phyloP scores from a whole-genome alignment of 352 stramenopile species.

The Aphanomyces cochlioides region DNA sequence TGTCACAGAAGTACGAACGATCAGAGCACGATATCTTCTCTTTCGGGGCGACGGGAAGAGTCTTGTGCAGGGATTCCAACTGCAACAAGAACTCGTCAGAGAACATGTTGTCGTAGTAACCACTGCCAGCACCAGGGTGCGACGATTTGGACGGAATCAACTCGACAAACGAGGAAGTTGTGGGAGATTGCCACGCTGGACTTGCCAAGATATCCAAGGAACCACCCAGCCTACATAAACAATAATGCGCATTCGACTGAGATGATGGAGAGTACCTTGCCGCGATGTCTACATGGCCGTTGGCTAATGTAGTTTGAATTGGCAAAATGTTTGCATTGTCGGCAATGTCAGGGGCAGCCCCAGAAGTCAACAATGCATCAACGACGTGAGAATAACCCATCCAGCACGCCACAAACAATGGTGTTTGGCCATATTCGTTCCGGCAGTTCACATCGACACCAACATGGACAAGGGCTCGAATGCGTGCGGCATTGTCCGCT shows the following conservation, averaged over 20 bases:
- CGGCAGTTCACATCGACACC: conserved; percentile 24
- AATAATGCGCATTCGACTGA: background rate
- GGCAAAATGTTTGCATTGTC: conserved; percentile 26
- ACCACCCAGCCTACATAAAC: background rate
- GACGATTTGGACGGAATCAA: conserved; percentile 14
- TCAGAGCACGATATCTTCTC: conserved; percentile 28
- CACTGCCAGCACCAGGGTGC: conserved; percentile 29
- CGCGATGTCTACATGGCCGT: background rate
- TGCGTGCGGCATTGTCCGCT: conserved; percentile 6
- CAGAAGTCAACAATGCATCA: background rate
- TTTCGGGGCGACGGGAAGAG: conserved; percentile 26
- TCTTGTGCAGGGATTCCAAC: conserved; percentile 9
- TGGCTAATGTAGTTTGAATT: background rate
- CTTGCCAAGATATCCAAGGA: background rate
- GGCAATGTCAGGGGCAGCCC: background rate
- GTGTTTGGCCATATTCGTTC: conserved; percentile 29
- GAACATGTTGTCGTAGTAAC: conserved; percentile 28
- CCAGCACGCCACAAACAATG: conserved; percentile 24
- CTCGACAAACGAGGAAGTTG: conserved; percentile 10
- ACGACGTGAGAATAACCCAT: conserved; percentile 4
- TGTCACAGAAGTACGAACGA: conserved; percentile 29
- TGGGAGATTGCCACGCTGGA: background rate
- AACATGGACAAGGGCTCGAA: conserved; percentile 7
- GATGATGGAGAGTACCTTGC: background rate
- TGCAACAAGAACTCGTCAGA: conserved; percentile 25